phyloP scores from a whole-genome alignment of 495 filamentous ascomycete species.

The Parmelia sp. region DNA sequence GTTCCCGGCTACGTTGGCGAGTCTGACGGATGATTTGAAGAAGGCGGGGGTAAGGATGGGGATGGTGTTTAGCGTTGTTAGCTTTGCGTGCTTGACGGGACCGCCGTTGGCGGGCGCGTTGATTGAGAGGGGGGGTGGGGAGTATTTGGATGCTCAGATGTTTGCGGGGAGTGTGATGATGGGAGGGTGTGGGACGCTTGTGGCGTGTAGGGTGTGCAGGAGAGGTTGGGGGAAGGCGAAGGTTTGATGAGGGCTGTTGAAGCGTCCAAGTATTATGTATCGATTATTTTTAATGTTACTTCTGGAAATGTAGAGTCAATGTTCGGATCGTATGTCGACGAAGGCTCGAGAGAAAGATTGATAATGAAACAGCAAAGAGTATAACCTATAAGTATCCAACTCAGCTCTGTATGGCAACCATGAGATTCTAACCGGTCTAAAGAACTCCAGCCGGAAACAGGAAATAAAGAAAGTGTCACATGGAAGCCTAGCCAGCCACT shows the following conservation, averaged over 20 bases:
- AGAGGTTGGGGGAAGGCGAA: constrained; percentile 15
- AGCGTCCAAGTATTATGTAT: not conserved
- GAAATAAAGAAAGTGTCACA: too few species aligned
- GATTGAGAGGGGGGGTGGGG: constrained; percentile 36
- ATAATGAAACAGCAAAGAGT: too few species aligned
- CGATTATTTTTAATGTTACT: not conserved
- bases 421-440: too few species aligned
- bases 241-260: constrained; percentile 3
- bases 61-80: constrained; percentile 63
- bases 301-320: too few species aligned
- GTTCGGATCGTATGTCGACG: too few species aligned
- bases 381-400: too few species aligned
- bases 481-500: too few species aligned
- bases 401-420: too few species aligned
- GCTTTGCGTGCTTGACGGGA: constrained; percentile 60
- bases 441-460: too few species aligned
- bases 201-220: constrained; percentile 17
- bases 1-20: constrained; percentile 48
- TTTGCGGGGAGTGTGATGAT: constrained; percentile 39
- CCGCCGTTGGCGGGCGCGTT: constrained; percentile 60
- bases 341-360: too few species aligned
- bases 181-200: constrained; percentile 8
- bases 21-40: constrained; percentile 51
- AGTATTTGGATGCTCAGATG: constrained; percentile 49
- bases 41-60: constrained; percentile 63